Evolutionary conservation across 2,329 filamentous ascomycete species (phyloP).

Genomic region (Pseudogymnoascus sp.): DNA sequence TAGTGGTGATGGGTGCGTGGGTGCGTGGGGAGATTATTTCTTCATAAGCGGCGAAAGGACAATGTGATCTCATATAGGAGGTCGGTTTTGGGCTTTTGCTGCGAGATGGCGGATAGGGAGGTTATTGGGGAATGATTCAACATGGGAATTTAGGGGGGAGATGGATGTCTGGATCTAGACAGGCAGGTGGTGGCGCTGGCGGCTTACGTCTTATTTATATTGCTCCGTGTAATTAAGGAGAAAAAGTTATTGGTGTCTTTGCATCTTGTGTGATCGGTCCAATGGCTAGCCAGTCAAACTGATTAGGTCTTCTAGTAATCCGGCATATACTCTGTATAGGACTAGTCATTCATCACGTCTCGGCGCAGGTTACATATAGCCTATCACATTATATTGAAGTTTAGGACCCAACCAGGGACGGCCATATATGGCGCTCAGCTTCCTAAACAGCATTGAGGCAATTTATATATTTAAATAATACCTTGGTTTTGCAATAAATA

Average conservation of each 20-base stretch:
- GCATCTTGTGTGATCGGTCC: neutral
- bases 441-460: neutral
- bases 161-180: neutral
- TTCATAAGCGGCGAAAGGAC: neutral
- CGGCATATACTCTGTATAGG: neutral
- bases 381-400: neutral
- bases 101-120: neutral
- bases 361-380: neutral
- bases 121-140: neutral
- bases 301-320: neutral
- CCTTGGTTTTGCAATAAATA: too few species aligned
- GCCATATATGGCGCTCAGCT: neutral
- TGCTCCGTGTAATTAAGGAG: conserved; percentile 3
- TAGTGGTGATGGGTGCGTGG: neutral
- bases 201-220: neutral
- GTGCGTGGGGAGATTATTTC: neutral
- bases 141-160: neutral
- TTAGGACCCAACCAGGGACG: neutral
- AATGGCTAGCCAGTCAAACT: neutral
- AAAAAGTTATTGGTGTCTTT: neutral
- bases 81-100: neutral
- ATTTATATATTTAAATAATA: neutral
- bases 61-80: neutral
- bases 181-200: neutral
- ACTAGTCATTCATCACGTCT: neutral